Evolutionary conservation across 768 basidiomycete genomes (phyloP), one percentile per base, ranked within the genome.

Genomic region (Leccinum arenicola): DNA sequence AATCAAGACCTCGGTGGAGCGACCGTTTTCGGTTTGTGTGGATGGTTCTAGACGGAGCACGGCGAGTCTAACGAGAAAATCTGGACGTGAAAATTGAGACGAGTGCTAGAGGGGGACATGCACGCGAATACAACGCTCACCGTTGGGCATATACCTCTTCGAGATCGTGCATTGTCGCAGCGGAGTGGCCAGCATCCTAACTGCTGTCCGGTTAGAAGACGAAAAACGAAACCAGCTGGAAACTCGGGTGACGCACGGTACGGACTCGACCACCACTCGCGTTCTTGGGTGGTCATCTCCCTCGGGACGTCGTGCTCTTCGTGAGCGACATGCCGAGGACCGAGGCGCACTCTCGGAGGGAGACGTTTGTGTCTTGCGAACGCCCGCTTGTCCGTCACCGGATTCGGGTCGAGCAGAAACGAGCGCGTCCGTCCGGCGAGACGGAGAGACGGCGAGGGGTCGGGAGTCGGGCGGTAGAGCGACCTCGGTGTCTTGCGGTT

Each of bases 131-230:
- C 9, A 3, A 55, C 38, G 59, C 76, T 52, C 61, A 85, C 90
- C 90, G 38, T 71, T 74, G 6, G 91, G 90, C 21, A 89, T 61
- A 64, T 77, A 73, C 60, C 80, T 74, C 6, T 68, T 68, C 3
- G 86, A 85, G 14, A 80, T 57, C 9, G 74, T 60, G 61, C 88
- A 91, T 54, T 68, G 72, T 11, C 90, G 82, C 50, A 90, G 51
- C 3, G 89, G 88, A 27, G 82, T 82, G 6, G 83, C 75, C 6
- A 92, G 68, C 86, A 93, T 91, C 54, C 89, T 81, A 11, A 92
- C 89, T 89, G 64, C 29, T 14, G 38, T 50, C 54, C 54, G 8
- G 53, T 50, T 3, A 3, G 45, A 2, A 14, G 4, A 11, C 33
- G 33, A 40, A 3, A 27, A 3, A 27, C 49, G 36, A 49, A 48